A percentile compares a stretch with the other conserved stretches of the same genome.
Conservation (phyloP, 1,139 yeast genomes). For the Debaryomycetaceae sp. region DNA sequence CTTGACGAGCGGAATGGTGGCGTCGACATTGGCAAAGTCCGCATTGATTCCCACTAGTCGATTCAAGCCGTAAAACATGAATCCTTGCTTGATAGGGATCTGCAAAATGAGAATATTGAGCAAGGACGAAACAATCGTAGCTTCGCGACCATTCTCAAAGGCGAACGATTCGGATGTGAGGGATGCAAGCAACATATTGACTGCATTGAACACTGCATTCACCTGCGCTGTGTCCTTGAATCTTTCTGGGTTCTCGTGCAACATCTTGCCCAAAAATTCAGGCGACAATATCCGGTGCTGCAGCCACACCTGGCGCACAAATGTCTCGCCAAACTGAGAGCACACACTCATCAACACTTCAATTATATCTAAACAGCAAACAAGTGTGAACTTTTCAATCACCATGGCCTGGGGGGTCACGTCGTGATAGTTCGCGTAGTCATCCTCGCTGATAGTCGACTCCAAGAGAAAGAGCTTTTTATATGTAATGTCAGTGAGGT, state of each 20-base stretch:
- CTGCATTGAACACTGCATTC: conserved; percentile 22
- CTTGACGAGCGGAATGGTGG: conserved; percentile 19
- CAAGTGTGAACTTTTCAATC: conserved; percentile 38
- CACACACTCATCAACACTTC: conserved; percentile 27
- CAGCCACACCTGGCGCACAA: conserved; percentile 15
- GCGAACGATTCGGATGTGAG: conserved; percentile 21
- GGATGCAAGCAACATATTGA: conserved; percentile 34
- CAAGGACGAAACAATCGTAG: conserved; percentile 23
- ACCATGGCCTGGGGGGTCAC: conserved; percentile 31
- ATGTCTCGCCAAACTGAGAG: conserved; percentile 12
- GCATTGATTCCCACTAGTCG: conserved; percentile 41
- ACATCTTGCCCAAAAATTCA: conserved; percentile 15
- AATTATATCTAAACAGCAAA: conserved; percentile 44
- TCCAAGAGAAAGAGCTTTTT: conserved; percentile 16
- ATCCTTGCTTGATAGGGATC: conserved; percentile 27
- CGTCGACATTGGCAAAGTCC: conserved; percentile 23
- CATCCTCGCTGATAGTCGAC: conserved; percentile 21
- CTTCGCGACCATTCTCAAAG: conserved; percentile 7
- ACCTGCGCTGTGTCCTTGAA: conserved; percentile 27
- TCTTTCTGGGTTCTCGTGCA: conserved; percentile 32
- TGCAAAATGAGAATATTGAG: conserved; percentile 30
- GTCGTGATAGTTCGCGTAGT: conserved; percentile 22
- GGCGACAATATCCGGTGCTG: conserved; percentile 9
- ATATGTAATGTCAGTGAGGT: conserved; percentile 11
- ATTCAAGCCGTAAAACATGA: conserved; percentile 42